Conservation (phyloP, 805 yeast genomes). For the Cyberlindnera saturnus region DNA sequence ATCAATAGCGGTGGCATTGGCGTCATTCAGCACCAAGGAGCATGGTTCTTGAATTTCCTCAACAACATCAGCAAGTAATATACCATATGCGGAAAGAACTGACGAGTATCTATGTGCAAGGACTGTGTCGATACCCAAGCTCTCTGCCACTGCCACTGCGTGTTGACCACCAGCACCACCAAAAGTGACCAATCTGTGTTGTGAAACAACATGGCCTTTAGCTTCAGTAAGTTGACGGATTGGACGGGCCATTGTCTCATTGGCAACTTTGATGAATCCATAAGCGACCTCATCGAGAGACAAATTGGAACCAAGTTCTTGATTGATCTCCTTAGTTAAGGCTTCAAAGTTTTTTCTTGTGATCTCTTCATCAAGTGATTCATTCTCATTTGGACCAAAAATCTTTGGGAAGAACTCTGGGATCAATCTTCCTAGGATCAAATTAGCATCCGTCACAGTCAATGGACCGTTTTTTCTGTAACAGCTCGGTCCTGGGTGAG, state of each 20-base stretch:
- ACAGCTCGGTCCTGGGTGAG: constrained; percentile 89
- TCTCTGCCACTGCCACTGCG: constrained; percentile 69
- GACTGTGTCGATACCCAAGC: constrained; percentile 62
- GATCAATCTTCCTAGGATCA: constrained; percentile 62
- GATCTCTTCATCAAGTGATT: constrained; percentile 52
- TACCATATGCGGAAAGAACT: constrained; percentile 82
- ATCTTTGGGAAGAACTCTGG: constrained; percentile 76
- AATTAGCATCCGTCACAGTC: constrained; percentile 81
- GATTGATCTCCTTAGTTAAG: constrained; percentile 52
- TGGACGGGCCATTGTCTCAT: constrained; percentile 88
- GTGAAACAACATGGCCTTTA: constrained; percentile 61
- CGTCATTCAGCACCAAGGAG: constrained; percentile 34
- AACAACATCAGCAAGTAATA: constrained; percentile 80
- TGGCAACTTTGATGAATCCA: constrained; percentile 80
- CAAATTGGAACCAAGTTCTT: constrained; percentile 31
- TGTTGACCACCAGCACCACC: constrained; percentile 97
- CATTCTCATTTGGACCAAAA: constrained; percentile 76
- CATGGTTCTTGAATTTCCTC: constrained; percentile 75
- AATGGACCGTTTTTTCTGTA: constrained; percentile 81
- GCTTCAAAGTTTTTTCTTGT: constrained; percentile 41
- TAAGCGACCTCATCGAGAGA: constrained; percentile 65
- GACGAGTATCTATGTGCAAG: constrained; percentile 79
- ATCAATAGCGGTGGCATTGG: constrained; percentile 30
- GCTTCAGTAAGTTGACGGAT: constrained; percentile 81
- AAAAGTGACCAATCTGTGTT: constrained; percentile 72